A percentile compares a stretch with the other conserved stretches of the same genome.
phyloP scores from a whole-genome alignment of 345 rosid species.

The Acer campestre region DNA sequence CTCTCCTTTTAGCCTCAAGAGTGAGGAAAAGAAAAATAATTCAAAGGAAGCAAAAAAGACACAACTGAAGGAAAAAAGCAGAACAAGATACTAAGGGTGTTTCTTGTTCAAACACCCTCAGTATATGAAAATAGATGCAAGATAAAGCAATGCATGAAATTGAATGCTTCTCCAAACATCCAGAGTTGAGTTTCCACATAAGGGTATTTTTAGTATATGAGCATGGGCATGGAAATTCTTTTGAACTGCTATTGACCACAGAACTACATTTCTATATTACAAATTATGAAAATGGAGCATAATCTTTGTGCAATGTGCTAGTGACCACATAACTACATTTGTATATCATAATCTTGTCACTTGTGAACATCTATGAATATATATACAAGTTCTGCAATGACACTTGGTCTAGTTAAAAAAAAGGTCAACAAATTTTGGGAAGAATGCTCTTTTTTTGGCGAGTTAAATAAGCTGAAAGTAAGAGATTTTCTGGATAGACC shows the following conservation, averaged over 20 bases:
- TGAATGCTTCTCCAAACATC: constrained; percentile 65
- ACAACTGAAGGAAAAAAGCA: constrained; percentile 42
- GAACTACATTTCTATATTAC: not conserved
- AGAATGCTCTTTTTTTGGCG: no score
- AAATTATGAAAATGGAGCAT: no score
- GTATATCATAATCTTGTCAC: no score
- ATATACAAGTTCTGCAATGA: no score
- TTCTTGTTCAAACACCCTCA: not conserved
- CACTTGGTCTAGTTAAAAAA: no score
- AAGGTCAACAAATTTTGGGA: no score
- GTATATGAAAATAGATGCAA: constrained; percentile 21
- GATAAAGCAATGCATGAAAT: constrained; percentile 28
- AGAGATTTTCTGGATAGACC: no score
- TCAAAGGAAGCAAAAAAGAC: constrained; percentile 40
- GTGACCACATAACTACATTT: no score
- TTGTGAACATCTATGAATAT: no score
- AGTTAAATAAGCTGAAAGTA: no score
- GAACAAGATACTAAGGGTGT: constrained; percentile 17
- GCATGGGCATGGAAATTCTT: not conserved
- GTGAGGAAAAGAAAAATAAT: constrained; percentile 65
- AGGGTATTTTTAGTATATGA: not conserved
- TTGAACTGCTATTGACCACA: constrained; percentile 1
- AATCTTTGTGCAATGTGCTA: no score
- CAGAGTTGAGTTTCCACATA: constrained; percentile 25
- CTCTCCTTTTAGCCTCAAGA: constrained; percentile 70